Conservation (phyloP, 2,329 filamentous ascomycete species). For the Aspergillus hiratsukae region DNA sequence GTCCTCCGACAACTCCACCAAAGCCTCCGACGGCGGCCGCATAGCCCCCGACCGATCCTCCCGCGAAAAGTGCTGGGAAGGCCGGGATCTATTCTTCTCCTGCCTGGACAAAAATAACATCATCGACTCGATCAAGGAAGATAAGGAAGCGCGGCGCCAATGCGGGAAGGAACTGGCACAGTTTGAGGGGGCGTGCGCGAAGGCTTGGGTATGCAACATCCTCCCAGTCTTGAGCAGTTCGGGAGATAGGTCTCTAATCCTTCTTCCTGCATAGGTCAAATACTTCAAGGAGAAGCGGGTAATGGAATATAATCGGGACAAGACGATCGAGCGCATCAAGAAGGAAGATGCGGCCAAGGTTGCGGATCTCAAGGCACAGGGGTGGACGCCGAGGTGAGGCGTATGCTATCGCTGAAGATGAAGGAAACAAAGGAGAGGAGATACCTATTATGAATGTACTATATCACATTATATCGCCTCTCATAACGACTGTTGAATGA, state of each 20-base stretch:
- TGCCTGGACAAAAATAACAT: slow-evolving; percentile 82
- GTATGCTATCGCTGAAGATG: not conserved
- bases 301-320: slow-evolving; percentile 81
- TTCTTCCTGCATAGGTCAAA: slow-evolving; percentile 61
- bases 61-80: slow-evolving; percentile 81
- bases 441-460: slow-evolving; percentile 25
- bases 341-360: slow-evolving; percentile 66
- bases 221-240: not conserved
- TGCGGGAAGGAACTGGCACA: slow-evolving; percentile 58
- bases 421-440: not conserved
- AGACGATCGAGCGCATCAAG: slow-evolving; percentile 70
- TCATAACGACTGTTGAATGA: not conserved
- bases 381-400: slow-evolving; percentile 30
- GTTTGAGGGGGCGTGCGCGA: slow-evolving; percentile 82
- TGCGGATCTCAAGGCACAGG: slow-evolving; percentile 40
- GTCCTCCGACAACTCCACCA: slow-evolving; percentile 41
- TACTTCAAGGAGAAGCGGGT: slow-evolving; percentile 98
- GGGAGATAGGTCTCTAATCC: not conserved
- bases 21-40: slow-evolving; percentile 54
- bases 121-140: slow-evolving; percentile 64
- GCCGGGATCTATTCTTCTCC: slow-evolving; percentile 79
- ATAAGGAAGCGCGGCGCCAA: slow-evolving; percentile 52
- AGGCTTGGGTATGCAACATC: slow-evolving; percentile 70
- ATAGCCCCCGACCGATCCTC: slow-evolving; percentile 82
- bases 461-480: slow-evolving; percentile 10